These are phyloP conservation scores for Malus sylvestris DNA, from an alignment of 306 rosid species.

Conservation along the genomic window DNA sequence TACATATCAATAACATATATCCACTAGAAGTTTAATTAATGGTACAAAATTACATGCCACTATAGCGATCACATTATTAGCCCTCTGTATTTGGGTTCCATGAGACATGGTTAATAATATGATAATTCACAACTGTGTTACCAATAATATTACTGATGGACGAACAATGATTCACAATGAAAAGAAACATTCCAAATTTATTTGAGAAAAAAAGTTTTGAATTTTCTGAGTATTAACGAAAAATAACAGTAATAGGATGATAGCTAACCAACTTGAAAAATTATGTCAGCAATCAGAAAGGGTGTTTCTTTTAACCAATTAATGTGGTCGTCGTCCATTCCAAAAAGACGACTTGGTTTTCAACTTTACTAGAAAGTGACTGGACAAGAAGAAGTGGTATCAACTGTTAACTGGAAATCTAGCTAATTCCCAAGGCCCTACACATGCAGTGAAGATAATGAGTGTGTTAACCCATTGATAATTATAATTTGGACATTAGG, in stretches of 20 bases:
- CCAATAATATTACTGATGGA: neutral
- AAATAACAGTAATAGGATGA: slow-evolving; percentile 1
- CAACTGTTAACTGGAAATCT: slow-evolving; percentile 17
- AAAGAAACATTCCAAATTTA: neutral
- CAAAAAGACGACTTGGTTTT: slow-evolving; percentile 3
- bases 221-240: neutral
- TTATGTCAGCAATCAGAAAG: neutral
- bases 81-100: neutral
- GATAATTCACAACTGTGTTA: neutral
- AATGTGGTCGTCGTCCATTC: neutral
- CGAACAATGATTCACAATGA: neutral
- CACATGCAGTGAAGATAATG: neutral
- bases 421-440: slow-evolving; percentile 26
- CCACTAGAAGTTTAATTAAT: neutral
- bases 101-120: neutral
- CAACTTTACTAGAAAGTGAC: slow-evolving; percentile 4
- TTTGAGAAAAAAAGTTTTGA: neutral
- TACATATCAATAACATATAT: neutral
- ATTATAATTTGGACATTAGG: slow-evolving; percentile 5
- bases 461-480: neutral
- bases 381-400: slow-evolving; percentile 8
- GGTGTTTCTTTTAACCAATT: slow-evolving; percentile 3
- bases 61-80: neutral
- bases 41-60: neutral
- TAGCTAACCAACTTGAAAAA: neutral